Conservation (phyloP, 2,329 filamentous ascomycete species). For the Boeremia lycopersici region DNA sequence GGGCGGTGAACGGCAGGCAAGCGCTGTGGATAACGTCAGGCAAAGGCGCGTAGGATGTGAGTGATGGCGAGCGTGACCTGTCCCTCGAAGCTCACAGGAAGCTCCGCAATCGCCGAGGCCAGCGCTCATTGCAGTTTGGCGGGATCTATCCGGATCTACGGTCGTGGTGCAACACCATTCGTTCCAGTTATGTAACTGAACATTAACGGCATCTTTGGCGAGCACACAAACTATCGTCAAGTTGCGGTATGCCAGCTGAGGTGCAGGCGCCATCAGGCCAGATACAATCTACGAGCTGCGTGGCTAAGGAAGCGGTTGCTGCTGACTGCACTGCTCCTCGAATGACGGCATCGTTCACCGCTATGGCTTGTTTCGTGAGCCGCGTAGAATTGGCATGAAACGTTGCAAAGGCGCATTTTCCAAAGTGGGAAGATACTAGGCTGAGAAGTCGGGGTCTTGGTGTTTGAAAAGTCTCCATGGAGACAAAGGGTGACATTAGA, state of each 20-base stretch:
- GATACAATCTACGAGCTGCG: not conserved
- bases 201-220: not conserved
- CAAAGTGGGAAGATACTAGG: not conserved
- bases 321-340: not conserved
- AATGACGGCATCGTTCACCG: not conserved
- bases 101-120: conserved; percentile 16
- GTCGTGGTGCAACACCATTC: conserved; percentile 11
- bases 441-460: not conserved
- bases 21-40: conserved; percentile 13
- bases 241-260: not conserved
- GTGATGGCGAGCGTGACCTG: conserved; percentile 16
- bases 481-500: not conserved
- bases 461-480: not conserved
- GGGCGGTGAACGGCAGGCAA: conserved; percentile 15
- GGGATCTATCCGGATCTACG: conserved; percentile 9
- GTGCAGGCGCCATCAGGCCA: not conserved
- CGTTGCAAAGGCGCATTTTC: not conserved
- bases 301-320: not conserved
- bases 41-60: conserved; percentile 3
- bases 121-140: conserved; percentile 6
- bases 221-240: not conserved
- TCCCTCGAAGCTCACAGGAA: conserved; percentile 12
- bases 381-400: not conserved
- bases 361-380: not conserved
- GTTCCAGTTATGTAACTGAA: conserved; percentile 3